Conservation (phyloP, 2,329 filamentous ascomycete genomes). For the Ramularia endophylla region DNA sequence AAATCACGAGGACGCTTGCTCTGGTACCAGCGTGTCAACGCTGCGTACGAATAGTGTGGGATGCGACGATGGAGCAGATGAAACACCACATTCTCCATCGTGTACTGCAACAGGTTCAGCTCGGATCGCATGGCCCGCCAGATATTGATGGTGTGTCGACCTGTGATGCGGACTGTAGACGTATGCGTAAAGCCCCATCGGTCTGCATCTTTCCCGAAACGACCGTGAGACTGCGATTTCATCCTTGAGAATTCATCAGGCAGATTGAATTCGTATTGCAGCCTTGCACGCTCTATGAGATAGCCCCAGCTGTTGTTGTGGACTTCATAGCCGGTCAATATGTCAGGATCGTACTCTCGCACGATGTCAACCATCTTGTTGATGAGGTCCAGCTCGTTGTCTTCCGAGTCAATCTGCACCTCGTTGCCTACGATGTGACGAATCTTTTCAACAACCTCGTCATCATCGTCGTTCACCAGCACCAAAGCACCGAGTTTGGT, state of each 20-base stretch:
- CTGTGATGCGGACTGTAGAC: slow-evolving; percentile 86
- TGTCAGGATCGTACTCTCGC: slow-evolving; percentile 76
- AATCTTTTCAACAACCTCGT: slow-evolving; percentile 55
- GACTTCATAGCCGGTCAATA: slow-evolving; percentile 91
- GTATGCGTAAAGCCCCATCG: slow-evolving; percentile 93
- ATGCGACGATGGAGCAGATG: slow-evolving; percentile 82
- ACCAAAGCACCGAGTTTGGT: slow-evolving; percentile 66
- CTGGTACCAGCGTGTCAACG: slow-evolving; percentile 76
- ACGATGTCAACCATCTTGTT: slow-evolving; percentile 84
- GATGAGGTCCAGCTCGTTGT: slow-evolving; percentile 76
- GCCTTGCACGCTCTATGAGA: slow-evolving; percentile 77
- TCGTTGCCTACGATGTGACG: slow-evolving; percentile 49
- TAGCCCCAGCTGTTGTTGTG: slow-evolving; percentile 95
- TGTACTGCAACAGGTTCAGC: slow-evolving; percentile 86
- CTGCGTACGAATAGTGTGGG: slow-evolving; percentile 76
- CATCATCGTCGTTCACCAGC: slow-evolving; percentile 49
- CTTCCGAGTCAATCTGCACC: slow-evolving; percentile 66
- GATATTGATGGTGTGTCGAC: slow-evolving; percentile 92
- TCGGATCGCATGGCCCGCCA: slow-evolving; percentile 96
- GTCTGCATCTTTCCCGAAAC: slow-evolving; percentile 80
- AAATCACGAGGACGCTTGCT: slow-evolving; percentile 64
- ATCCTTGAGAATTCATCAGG: slow-evolving; percentile 89
- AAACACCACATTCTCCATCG: slow-evolving; percentile 92
- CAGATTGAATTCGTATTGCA: slow-evolving; percentile 84
- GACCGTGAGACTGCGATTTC: slow-evolving; percentile 74